These are phyloP conservation scores for Petunia secreta DNA, from an alignment of 257 asterid species.

Conservation along the genomic window DNA sequence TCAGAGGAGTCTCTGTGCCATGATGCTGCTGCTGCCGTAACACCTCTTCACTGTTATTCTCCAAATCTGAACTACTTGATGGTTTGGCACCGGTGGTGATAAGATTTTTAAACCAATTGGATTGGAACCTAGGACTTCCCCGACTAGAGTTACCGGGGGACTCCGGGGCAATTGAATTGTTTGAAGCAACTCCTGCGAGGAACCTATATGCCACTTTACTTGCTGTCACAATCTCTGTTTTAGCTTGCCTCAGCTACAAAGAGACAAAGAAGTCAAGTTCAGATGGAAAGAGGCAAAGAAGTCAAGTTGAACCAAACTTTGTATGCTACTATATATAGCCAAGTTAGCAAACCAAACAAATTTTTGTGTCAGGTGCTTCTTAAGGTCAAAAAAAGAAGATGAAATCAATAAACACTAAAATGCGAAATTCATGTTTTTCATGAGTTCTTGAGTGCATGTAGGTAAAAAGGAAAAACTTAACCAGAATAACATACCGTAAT, in stretches of 20 bases:
- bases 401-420: not conserved
- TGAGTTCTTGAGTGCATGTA: not conserved
- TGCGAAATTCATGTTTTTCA: not conserved
- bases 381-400: not conserved
- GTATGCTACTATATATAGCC: not conserved
- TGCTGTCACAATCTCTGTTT: conserved; percentile 85
- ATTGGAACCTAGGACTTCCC: conserved; percentile 74
- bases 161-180: conserved; percentile 57
- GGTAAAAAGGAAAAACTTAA: not conserved
- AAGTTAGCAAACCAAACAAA: not conserved
- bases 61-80: conserved; percentile 63
- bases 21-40: conserved; percentile 41
- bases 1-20: conserved; percentile 43
- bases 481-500: not conserved
- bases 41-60: conserved; percentile 45
- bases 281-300: conserved; percentile 54
- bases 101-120: conserved; percentile 79
- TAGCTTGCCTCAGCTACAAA: conserved; percentile 91
- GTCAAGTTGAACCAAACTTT: not conserved
- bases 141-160: conserved; percentile 58
- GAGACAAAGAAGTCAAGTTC: conserved; percentile 29
- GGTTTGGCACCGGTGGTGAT: conserved; percentile 67
- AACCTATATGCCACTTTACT: conserved; percentile 90
- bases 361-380: conserved; percentile 1
- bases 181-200: conserved; percentile 76